Percentiles rank a stretch among this genome's conserved stretches.
These are phyloP conservation scores for Lomentospora prolificans DNA, from an alignment of 2,329 filamentous ascomycete genomes.

Conservation along the genomic window DNA sequence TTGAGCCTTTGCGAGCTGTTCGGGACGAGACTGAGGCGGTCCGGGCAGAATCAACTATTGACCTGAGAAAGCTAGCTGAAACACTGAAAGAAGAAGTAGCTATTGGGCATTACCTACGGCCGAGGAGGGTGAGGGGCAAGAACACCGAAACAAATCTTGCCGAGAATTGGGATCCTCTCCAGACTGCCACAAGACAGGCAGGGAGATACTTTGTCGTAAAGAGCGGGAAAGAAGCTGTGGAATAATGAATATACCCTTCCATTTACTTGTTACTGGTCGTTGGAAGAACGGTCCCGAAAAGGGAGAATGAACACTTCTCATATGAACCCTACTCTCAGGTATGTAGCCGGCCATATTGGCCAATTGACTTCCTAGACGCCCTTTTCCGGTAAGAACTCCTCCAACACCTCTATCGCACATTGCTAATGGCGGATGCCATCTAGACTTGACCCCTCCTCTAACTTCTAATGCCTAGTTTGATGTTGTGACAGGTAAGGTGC, in stretches of 20 bases:
- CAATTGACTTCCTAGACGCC: neutral
- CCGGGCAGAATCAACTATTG: conserved; percentile 49
- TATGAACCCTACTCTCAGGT: neutral
- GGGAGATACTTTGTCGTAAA: conserved; percentile 74
- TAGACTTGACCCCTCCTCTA: conserved; percentile 2
- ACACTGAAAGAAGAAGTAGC: conserved; percentile 51
- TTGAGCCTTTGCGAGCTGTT: conserved; percentile 68
- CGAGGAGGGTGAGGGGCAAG: conserved; percentile 23
- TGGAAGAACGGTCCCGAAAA: neutral
- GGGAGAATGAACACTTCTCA: neutral
- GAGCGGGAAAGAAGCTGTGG: conserved; percentile 26
- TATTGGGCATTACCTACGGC: conserved; percentile 43
- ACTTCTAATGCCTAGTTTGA: conserved; percentile 9
- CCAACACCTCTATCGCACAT: neutral
- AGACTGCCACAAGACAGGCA: conserved; percentile 52
- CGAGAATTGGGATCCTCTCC: conserved; percentile 63
- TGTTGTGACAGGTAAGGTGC: conserved; percentile 10
- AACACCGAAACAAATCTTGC: conserved; percentile 31
- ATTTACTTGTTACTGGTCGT: neutral
- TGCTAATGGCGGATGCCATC: neutral
- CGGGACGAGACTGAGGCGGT: conserved; percentile 67
- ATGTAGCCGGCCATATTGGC: neutral
- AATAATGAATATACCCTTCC: conserved; percentile 5
- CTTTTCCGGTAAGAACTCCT: neutral
- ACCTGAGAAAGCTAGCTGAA: conserved; percentile 43